These are phyloP conservation scores for Gelatoporia subvermispora DNA, from an alignment of 768 basidiomycete genomes.

Conservation along the genomic window DNA sequence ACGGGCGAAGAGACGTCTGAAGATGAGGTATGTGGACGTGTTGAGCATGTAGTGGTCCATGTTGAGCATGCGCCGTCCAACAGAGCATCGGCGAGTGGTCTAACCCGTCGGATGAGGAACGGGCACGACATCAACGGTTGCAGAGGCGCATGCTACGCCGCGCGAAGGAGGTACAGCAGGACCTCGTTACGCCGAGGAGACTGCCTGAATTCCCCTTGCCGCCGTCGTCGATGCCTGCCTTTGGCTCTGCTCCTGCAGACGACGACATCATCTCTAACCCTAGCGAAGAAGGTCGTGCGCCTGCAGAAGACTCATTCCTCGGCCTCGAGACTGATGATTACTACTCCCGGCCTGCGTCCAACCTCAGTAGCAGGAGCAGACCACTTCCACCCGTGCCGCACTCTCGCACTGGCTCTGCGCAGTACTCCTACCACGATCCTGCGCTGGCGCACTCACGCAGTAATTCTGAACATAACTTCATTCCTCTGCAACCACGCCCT, in stretches of 20 bases:
- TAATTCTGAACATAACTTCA: conserved; percentile 37
- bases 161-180: conserved; percentile 31
- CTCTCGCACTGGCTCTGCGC: conserved; percentile 58
- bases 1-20: conserved; percentile 47
- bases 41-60: conserved; percentile 8
- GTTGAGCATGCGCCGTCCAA: conserved; percentile 5
- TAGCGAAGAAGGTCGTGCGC: conserved; percentile 55
- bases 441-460: conserved; percentile 60
- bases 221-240: conserved; percentile 45
- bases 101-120: conserved; percentile 87
- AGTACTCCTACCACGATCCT: conserved; percentile 58
- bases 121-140: conserved; percentile 62
- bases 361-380: conserved; percentile 38
- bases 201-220: conserved; percentile 79
- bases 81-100: conserved; percentile 88
- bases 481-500: conserved; percentile 18
- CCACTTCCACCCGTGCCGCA: conserved; percentile 61
- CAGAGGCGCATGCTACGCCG: conserved; percentile 59
- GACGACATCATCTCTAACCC: conserved; percentile 84
- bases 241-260: conserved; percentile 30
- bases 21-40: conserved; percentile 53
- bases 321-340: conserved; percentile 2
- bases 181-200: conserved; percentile 55
- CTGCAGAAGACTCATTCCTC: conserved; percentile 5
- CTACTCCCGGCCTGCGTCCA: conserved; percentile 38